Evolutionary conservation across 1,284 basidiomycete species (phyloP).

Genomic region (Mycena sp.): DNA sequence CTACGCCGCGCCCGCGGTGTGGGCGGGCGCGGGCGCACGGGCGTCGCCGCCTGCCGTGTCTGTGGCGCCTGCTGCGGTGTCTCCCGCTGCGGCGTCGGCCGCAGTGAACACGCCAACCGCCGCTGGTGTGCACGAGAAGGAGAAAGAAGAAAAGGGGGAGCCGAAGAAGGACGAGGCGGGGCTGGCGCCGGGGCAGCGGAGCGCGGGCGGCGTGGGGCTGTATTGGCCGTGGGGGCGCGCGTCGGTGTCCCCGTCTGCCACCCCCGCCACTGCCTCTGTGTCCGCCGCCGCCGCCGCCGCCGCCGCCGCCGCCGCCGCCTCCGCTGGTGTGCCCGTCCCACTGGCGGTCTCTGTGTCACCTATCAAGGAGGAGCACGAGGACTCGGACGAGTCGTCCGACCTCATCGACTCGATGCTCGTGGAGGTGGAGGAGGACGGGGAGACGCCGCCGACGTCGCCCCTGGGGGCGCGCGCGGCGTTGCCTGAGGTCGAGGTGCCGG

Average conservation of each 20-base stretch:
- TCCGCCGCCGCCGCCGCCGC: background rate
- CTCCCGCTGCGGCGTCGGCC: too few species aligned
- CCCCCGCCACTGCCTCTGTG: background rate
- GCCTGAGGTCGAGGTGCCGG: background rate
- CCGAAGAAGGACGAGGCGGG: background rate
- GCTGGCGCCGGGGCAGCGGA: conserved; percentile 16
- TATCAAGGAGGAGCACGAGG: background rate
- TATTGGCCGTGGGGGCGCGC: conserved; percentile 41
- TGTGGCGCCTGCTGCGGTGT: background rate
- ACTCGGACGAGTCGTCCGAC: background rate
- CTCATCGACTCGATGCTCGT: background rate
- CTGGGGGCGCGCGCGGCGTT: conserved; percentile 16
- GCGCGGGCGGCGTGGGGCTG: conserved; percentile 32
- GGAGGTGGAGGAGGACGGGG: background rate
- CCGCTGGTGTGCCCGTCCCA: background rate
- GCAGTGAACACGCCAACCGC: too few species aligned
- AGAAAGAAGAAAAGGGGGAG: background rate
- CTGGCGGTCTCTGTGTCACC: background rate
- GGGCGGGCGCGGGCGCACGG: background rate
- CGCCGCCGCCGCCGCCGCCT: background rate
- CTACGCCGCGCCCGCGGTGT: conserved; percentile 24
- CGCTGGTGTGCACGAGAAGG: too few species aligned
- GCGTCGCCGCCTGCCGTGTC: background rate
- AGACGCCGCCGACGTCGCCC: conserved; percentile 31
- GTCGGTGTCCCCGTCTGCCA: background rate